phyloP scores from a whole-genome alignment of 768 basidiomycete species.

The Trametes elegans region DNA sequence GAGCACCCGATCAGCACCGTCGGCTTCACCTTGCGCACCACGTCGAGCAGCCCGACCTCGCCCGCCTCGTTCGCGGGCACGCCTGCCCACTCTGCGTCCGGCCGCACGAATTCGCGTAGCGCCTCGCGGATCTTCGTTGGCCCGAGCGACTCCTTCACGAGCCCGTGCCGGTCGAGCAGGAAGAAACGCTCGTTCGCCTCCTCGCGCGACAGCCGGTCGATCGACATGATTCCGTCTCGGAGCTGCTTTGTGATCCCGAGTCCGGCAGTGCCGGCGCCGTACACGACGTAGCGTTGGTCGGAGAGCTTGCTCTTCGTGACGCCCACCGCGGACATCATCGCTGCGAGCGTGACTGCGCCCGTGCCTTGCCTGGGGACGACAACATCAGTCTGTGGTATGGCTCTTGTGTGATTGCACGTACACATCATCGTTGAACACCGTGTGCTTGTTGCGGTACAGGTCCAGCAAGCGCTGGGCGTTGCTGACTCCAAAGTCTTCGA shows the following conservation, averaged over 20 bases:
- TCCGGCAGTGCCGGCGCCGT: slow-evolving; percentile 82
- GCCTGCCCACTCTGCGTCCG: slow-evolving; percentile 53
- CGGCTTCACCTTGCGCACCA: slow-evolving; percentile 69
- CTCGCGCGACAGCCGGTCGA: slow-evolving; percentile 44
- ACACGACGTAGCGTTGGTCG: slow-evolving; percentile 76
- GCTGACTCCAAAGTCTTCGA: slow-evolving; percentile 81
- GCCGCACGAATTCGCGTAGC: slow-evolving; percentile 53
- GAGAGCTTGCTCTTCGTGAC: slow-evolving; percentile 62
- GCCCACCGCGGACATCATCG: slow-evolving; percentile 64
- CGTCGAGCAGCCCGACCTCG: slow-evolving; percentile 58
- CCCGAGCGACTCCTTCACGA: slow-evolving; percentile 53
- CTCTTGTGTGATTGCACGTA: slow-evolving; percentile 27
- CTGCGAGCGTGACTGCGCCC: slow-evolving; percentile 71
- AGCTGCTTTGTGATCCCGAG: slow-evolving; percentile 77
- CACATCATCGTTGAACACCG: slow-evolving; percentile 88
- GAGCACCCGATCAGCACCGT: slow-evolving; percentile 86
- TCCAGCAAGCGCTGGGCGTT: slow-evolving; percentile 72
- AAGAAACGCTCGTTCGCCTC: slow-evolving; percentile 70
- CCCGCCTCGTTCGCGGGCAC: slow-evolving; percentile 37
- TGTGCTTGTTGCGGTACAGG: slow-evolving; percentile 58
- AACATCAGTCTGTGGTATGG: background rate
- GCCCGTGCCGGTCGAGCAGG: slow-evolving; percentile 67
- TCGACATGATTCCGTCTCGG: slow-evolving; percentile 67
- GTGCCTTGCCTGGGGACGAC: slow-evolving; percentile 58
- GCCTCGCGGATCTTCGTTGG: slow-evolving; percentile 43